Evolutionary conservation across 139 green algal genomes (phyloP).

Genomic region (Chlamydomonas asymmetrica): DNA sequence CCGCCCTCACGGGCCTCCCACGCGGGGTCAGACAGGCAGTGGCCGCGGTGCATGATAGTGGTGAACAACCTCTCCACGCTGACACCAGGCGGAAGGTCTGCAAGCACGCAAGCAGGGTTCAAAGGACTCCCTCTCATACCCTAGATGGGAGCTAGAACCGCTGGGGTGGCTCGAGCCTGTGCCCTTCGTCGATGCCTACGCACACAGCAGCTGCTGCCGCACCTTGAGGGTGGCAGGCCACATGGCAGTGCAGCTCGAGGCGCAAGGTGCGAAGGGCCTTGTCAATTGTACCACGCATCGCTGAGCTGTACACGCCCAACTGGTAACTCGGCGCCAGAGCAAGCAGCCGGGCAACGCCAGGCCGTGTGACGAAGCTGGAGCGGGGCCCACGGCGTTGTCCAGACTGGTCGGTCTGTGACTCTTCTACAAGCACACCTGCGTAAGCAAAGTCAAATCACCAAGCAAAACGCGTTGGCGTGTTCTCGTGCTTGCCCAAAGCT

Average conservation of each 20-base stretch:
- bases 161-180: neutral
- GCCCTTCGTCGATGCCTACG: neutral
- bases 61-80: no score
- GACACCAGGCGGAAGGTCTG: no score
- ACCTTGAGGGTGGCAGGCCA: no score
- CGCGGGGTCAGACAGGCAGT: conserved; percentile 38
- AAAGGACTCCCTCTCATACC: no score
- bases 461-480: no score
- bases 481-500: no score
- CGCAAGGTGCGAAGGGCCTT: conserved; percentile 16
- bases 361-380: conserved; percentile 4
- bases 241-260: no score
- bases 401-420: neutral
- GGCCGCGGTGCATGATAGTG: conserved; percentile 36
- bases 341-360: conserved; percentile 15
- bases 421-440: conserved; percentile 22
- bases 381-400: neutral
- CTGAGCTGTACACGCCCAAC: conserved; percentile 53
- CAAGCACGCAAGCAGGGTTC: no score
- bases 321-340: conserved; percentile 25
- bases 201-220: no score
- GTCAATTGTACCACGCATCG: conserved; percentile 35
- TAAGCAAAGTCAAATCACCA: no score
- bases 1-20: conserved; percentile 35
- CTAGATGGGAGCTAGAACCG: neutral